Conservation (phyloP, 225 moss, liverwort and hornwort genomes). For the Climacium dendroides region DNA sequence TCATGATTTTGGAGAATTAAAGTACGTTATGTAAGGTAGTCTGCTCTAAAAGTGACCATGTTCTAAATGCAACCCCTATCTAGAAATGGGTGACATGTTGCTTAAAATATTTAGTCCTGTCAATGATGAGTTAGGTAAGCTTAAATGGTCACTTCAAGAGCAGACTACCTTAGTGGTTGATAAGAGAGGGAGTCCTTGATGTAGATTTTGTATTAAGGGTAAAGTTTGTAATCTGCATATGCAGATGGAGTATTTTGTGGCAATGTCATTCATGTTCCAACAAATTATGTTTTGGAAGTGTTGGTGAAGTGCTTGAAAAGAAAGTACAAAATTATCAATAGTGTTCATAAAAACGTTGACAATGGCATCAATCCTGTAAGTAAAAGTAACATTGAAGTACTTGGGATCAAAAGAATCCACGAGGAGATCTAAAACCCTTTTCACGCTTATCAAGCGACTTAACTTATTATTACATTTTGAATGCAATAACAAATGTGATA, state of each 20-base stretch:
- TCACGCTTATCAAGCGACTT: neutral
- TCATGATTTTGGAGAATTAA: no score
- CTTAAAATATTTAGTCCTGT: no score
- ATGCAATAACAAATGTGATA: neutral
- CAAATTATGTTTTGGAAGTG: neutral
- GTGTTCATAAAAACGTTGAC: neutral
- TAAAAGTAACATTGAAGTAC: neutral
- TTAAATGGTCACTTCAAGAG: no score
- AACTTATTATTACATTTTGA: neutral
- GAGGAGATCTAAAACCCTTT: neutral
- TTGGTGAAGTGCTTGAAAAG: neutral
- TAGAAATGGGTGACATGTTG: no score
- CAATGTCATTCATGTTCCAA: neutral
- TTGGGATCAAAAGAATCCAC: neutral
- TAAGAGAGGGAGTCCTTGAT: accelerated
- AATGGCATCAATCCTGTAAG: neutral
- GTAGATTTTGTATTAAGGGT: accelerated
- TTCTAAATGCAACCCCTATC: no score
- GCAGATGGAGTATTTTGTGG: no score
- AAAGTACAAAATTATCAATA: neutral
- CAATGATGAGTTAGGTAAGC: no score
- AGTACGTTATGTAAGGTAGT: no score
- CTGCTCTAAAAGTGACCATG: no score
- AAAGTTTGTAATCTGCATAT: no score
- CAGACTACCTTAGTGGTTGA: no score